These are phyloP conservation scores for Furcasterigmium furcatum DNA, from an alignment of 2,329 filamentous ascomycete species.

Conservation along the genomic window DNA sequence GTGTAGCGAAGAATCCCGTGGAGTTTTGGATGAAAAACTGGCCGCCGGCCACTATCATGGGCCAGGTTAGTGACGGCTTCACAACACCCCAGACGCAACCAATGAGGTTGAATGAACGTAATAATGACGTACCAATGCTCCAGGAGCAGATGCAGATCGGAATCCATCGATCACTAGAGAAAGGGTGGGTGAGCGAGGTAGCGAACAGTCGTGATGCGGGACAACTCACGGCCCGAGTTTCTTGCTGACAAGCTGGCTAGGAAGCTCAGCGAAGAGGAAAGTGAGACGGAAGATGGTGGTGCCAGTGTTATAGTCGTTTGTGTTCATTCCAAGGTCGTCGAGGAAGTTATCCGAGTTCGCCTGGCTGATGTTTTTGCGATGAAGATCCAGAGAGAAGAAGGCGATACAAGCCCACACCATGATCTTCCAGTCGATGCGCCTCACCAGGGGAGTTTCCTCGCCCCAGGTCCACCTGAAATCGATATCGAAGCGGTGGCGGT, in stretches of 20 bases:
- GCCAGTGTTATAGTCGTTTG: conserved; percentile 47
- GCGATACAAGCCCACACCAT: conserved; percentile 49
- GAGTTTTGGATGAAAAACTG: conserved; percentile 24
- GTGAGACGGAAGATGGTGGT: conserved; percentile 43
- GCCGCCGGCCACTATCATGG: conserved; percentile 20
- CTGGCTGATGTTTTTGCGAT: conserved; percentile 42
- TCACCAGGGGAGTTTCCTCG: conserved; percentile 15
- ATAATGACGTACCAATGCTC: no score
- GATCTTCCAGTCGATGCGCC: conserved; percentile 47
- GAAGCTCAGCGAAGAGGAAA: conserved; percentile 56
- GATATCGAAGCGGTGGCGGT: conserved; percentile 4
- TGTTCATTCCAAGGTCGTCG: conserved; percentile 34
- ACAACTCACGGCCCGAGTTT: conserved; percentile 32
- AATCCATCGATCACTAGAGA: conserved; percentile 19
- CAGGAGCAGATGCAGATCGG: conserved; percentile 39
- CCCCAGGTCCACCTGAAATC: conserved; percentile 8
- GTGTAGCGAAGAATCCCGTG: conserved; percentile 24
- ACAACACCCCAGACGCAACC: no score
- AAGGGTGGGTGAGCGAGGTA: background rate
- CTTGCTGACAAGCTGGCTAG: conserved; percentile 59
- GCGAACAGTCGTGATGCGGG: background rate
- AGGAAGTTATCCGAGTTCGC: conserved; percentile 46
- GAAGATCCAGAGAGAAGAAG: conserved; percentile 50
- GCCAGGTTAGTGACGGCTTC: no score
- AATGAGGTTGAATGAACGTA: conserved; percentile 28